Evolutionary conservation across 257 asterid genomes (phyloP).

Genomic region (Eucommia ulmoides): DNA sequence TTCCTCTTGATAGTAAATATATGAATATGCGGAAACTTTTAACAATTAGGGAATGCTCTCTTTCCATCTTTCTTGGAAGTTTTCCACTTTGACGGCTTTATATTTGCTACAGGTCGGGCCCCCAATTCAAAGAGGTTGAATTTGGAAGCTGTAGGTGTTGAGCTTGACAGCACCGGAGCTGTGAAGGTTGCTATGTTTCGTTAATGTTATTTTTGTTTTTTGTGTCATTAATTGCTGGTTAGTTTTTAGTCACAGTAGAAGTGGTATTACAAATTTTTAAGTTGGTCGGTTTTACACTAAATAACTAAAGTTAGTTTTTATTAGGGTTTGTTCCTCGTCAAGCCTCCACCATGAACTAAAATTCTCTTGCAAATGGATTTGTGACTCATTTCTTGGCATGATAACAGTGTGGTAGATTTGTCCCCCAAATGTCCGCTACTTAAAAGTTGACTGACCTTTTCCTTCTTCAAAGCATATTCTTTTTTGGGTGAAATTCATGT

Average conservation of each 20-base stretch:
- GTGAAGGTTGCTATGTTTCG: constrained; percentile 43
- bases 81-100: constrained; percentile 8
- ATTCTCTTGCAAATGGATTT: background rate
- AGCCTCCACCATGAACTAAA: background rate
- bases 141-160: constrained; percentile 76
- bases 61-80: background rate
- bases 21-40: too few relatives aligned
- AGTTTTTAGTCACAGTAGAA: too few relatives aligned
- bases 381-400: background rate
- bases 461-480: too few relatives aligned
- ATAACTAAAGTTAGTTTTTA: background rate
- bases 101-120: constrained; percentile 51
- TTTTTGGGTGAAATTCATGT: too few relatives aligned
- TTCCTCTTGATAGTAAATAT: too few relatives aligned
- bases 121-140: constrained; percentile 89
- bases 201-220: too few relatives aligned
- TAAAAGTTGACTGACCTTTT: too few relatives aligned
- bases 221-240: too few relatives aligned
- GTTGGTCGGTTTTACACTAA: background rate
- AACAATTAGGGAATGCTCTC: too few relatives aligned
- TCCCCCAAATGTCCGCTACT: background rate
- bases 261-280: background rate
- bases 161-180: constrained; percentile 62
- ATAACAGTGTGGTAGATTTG: background rate
- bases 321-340: background rate